phyloP scores from a whole-genome alignment of 306 rosid genomes.

The Cicer judaicum region DNA sequence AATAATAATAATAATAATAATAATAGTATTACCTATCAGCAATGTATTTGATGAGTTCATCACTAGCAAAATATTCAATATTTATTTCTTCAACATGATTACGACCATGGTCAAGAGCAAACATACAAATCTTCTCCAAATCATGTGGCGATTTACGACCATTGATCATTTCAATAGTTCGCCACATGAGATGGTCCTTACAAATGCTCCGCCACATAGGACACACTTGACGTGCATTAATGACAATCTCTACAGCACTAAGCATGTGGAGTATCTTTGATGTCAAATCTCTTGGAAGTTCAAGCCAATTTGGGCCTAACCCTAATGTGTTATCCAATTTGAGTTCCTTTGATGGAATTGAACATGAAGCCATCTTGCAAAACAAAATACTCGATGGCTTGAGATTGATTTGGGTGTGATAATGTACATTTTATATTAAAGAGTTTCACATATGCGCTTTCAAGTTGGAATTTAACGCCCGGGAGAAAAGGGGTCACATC shows the following conservation, averaged over 20 bases:
- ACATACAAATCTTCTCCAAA: constrained; percentile 39
- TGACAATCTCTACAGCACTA: constrained; percentile 41
- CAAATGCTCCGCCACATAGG: constrained; percentile 53
- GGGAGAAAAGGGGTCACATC: neutral
- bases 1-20: no score
- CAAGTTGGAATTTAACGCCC: neutral
- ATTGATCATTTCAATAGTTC: constrained; percentile 51
- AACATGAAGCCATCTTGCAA: constrained; percentile 2
- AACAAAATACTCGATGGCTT: neutral
- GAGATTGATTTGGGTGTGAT: neutral
- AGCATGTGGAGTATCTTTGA: constrained; percentile 44
- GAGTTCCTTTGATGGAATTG: neutral
- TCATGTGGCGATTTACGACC: neutral
- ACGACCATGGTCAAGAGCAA: neutral
- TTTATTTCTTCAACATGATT: constrained; percentile 1
- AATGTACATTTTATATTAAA: neutral
- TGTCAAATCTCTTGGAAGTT: constrained; percentile 50
- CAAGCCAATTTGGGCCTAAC: constrained; percentile 47
- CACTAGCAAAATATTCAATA: constrained; percentile 36
- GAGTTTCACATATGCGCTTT: neutral
- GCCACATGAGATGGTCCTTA: constrained; percentile 60
- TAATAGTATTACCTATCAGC: neutral
- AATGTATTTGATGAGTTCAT: neutral
- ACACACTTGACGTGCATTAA: constrained; percentile 51
- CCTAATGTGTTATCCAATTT: neutral